phyloP scores from a whole-genome alignment of 2,329 filamentous ascomycete genomes.

The Exophiala xenobiotica region DNA sequence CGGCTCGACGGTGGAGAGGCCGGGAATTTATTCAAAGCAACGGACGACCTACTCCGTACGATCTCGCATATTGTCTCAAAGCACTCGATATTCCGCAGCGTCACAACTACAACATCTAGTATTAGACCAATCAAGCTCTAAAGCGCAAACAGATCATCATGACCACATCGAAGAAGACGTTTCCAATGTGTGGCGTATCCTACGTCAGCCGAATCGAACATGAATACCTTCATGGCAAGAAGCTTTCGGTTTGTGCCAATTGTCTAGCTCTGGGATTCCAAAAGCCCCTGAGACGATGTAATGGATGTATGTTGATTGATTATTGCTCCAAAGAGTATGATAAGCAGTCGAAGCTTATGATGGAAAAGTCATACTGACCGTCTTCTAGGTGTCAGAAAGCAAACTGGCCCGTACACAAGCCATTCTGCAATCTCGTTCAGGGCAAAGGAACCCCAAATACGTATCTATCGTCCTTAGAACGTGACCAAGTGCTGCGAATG shows the following conservation, averaged over 20 bases:
- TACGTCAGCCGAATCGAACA: conserved; percentile 29
- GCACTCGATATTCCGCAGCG: no score
- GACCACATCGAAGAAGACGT: conserved; percentile 18
- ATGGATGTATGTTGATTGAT: conserved; percentile 28
- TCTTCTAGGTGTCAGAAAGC: conserved; percentile 30
- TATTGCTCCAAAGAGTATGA: conserved; percentile 30
- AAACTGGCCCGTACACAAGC: conserved; percentile 33
- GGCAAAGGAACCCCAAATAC: conserved; percentile 28
- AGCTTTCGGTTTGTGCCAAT: conserved; percentile 28
- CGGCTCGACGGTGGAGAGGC: no score
- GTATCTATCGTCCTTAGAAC: conserved; percentile 30
- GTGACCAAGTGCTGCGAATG: conserved; percentile 29
- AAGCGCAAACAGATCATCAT: conserved; percentile 5
- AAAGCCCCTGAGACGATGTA: conserved; percentile 29
- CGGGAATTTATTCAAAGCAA: no score
- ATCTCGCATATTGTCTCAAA: no score
- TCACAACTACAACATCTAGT: no score
- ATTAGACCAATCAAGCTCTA: neutral
- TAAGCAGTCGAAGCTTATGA: neutral
- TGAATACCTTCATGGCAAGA: conserved; percentile 30
- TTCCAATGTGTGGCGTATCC: conserved; percentile 24
- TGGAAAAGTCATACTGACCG: neutral
- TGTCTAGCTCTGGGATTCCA: conserved; percentile 30
- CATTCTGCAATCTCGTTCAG: conserved; percentile 29
- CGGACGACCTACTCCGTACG: no score